Base-by-base conservation (phyloP, 371 early-diverging fungal genomes). In the Zancudomyces culisetae region DNA sequence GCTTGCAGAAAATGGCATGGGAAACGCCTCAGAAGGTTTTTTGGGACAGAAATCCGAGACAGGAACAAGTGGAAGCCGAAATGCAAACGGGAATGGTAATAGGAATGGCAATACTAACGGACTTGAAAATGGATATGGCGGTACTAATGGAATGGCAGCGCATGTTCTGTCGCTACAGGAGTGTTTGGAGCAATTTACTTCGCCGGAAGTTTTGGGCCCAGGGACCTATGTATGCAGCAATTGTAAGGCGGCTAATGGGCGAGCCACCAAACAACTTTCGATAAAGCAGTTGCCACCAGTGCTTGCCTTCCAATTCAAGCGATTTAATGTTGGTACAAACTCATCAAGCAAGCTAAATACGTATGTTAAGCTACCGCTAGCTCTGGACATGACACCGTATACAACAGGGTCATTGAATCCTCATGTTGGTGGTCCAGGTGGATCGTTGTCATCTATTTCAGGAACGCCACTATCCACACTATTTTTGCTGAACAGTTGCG, bases 301-400 rank as follows among this genome's bases (percentile, higher is more conserved):
- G 2, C 64, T 94, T 35, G 76, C 83, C 43, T 80, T 94, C 43
- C 92, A 92, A 57, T 66, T 94, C 19, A 93, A 93, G 79, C 79
- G 95, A 15, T 95, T 93, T 58, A 90, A 88, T 59, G 87, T 84
- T 56, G 21, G 43, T 40, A 73, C 77, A 1, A 68, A 71, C 28
- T 67, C 73, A 0, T 70, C 77, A 10, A 72, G 78, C 54, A 95
- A 95, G 61, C 79, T 91, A 49, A 91, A 94, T 45, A 78, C 88
- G 1, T 78, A 75, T 58, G 84, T 95, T 43, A 70, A 75, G 35
- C 75, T 95, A 30, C 92, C 94, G 12, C 67, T 74, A n/a, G 78
- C 83, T 29, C 63, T 95, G n/a, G 88, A 92, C 63, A 83, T 95
- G 83, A 82, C 87, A 1, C 86, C 83, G 8, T 92, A 84, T 57